phyloP scores from a whole-genome alignment of 352 stramenopile species.

The Elongisporangium prolatum region DNA sequence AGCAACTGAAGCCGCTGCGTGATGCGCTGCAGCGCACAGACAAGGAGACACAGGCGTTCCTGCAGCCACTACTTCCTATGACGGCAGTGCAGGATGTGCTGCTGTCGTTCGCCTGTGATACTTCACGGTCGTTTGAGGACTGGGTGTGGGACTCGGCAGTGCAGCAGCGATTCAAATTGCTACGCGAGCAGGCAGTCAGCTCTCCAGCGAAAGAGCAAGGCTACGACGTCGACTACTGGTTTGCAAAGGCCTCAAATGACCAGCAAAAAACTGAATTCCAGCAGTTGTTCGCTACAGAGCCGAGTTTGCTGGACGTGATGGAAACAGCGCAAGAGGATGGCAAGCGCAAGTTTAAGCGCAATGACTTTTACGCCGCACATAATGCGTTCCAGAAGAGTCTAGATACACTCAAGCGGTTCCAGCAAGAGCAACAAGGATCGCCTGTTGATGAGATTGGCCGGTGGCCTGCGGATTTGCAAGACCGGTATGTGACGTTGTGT shows the following conservation, averaged over 20 bases:
- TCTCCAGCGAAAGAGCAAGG: constrained; percentile 19
- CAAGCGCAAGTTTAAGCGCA: constrained; percentile 58
- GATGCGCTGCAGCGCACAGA: constrained; percentile 32
- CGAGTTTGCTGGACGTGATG: constrained; percentile 28
- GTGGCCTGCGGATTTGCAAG: constrained; percentile 31
- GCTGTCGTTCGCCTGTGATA: constrained; percentile 59
- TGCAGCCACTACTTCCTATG: constrained; percentile 54
- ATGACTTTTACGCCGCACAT: constrained; percentile 56
- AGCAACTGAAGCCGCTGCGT: constrained; percentile 36
- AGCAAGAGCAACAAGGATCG: constrained; percentile 39
- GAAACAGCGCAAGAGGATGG: constrained; percentile 50
- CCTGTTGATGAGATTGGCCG: constrained; percentile 25
- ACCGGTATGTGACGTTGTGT: constrained; percentile 61
- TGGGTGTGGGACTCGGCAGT: constrained; percentile 72
- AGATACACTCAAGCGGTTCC: constrained; percentile 26
- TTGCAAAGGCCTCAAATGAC: constrained; percentile 25
- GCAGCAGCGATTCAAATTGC: constrained; percentile 39
- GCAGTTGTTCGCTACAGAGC: constrained; percentile 9
- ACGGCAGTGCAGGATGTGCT: constrained; percentile 66
- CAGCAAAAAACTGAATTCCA: constrained; percentile 7
- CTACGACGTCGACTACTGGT: constrained; percentile 40
- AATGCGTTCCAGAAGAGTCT: constrained; percentile 66
- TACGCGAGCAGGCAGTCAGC: constrained; percentile 27
- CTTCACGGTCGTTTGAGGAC: constrained; percentile 55
- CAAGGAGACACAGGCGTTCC: constrained; percentile 45